These are phyloP conservation scores for Pterocarpus macrocarpus DNA, from an alignment of 306 rosid genomes.

Conservation along the genomic window DNA sequence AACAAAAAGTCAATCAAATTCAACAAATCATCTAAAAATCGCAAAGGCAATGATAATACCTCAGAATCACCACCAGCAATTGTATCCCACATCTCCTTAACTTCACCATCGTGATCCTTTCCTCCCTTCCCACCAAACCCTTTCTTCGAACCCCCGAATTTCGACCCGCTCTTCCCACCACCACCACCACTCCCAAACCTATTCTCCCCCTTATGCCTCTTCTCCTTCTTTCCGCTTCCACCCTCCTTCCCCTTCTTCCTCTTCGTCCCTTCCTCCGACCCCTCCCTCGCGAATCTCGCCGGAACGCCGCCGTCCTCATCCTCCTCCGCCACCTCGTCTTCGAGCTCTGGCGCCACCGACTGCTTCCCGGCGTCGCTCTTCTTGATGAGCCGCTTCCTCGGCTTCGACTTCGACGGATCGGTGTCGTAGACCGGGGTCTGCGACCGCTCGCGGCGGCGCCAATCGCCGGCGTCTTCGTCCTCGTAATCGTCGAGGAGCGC, in stretches of 20 bases:
- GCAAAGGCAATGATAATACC: conserved; percentile 52
- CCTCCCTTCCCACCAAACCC: conserved; percentile 70
- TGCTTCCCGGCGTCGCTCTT: conserved; percentile 61
- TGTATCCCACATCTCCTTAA: conserved; percentile 97
- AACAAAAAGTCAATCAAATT: neutral
- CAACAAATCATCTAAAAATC: neutral
- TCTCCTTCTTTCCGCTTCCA: conserved; percentile 77
- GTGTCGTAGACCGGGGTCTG: conserved; percentile 83
- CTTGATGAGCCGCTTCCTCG: conserved; percentile 90
- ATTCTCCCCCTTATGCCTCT: conserved; percentile 77
- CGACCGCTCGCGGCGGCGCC: conserved; percentile 70
- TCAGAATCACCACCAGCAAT: conserved; percentile 90
- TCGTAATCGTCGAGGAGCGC: conserved; percentile 58
- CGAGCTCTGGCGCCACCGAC: conserved; percentile 62
- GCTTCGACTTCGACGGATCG: conserved; percentile 67
- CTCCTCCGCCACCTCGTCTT: conserved; percentile 59
- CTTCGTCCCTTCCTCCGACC: conserved; percentile 58
- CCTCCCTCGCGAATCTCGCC: conserved; percentile 62
- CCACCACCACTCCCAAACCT: conserved; percentile 54
- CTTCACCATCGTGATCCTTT: conserved; percentile 92
- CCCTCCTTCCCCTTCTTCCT: conserved; percentile 59
- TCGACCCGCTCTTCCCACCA: conserved; percentile 61
- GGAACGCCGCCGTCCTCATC: conserved; percentile 34
- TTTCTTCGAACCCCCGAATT: conserved; percentile 61
- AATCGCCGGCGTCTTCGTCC: conserved; percentile 61